A percentile compares a stretch with the other conserved stretches of the same genome.
Evolutionary conservation across 371 early-diverging fungal species (phyloP).

Genomic region (Nematocida sp.): DNA sequence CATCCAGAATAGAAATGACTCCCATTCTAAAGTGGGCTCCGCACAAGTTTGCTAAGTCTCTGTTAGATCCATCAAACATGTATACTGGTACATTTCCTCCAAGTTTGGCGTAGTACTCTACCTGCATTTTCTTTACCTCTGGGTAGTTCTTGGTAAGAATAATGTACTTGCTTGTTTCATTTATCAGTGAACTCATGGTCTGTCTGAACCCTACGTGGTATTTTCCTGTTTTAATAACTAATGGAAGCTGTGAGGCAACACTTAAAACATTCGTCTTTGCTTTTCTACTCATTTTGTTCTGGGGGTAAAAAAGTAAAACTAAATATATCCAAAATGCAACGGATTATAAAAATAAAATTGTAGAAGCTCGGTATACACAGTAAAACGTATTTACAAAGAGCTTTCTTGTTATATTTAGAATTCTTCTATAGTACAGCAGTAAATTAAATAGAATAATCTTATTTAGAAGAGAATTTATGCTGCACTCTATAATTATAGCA

Average conservation of each 20-base stretch:
- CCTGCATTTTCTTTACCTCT: conserved; percentile 61
- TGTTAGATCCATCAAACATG: conserved; percentile 69
- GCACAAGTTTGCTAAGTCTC: conserved; percentile 66
- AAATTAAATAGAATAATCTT: too few relatives aligned
- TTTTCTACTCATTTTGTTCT: conserved; percentile 55
- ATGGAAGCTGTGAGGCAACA: conserved; percentile 67
- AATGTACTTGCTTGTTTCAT: conserved; percentile 65
- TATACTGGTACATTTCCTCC: conserved; percentile 68
- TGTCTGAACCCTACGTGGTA: conserved; percentile 69
- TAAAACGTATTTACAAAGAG: too few relatives aligned
- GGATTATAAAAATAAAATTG: background rate
- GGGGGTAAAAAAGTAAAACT: conserved; percentile 28
- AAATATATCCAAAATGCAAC: conserved; percentile 10
- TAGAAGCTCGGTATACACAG: too few relatives aligned
- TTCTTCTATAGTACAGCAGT: too few relatives aligned
- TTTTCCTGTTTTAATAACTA: conserved; percentile 71
- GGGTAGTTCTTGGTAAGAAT: conserved; percentile 69
- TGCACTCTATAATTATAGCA: too few relatives aligned
- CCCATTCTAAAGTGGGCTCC: conserved; percentile 67
- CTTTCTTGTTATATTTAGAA: too few relatives aligned
- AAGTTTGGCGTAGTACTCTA: conserved; percentile 70
- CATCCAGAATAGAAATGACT: conserved; percentile 70
- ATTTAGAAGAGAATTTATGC: too few relatives aligned
- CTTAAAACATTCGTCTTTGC: conserved; percentile 37
- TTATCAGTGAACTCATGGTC: conserved; percentile 63